Evolutionary conservation across 495 filamentous ascomycete genomes (phyloP).

Genomic region (Penicillium samsonianum): DNA sequence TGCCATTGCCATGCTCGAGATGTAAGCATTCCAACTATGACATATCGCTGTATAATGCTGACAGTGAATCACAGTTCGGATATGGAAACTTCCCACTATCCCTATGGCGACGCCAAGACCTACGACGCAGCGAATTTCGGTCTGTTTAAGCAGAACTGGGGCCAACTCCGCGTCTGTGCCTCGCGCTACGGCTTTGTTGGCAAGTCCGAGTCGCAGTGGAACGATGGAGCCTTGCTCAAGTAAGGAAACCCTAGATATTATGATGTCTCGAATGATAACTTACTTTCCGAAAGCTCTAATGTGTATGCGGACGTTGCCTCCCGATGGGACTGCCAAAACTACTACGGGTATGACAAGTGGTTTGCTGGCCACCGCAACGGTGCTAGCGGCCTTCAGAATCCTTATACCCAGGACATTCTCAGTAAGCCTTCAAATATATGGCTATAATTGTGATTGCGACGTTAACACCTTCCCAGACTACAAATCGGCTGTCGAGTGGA

Average conservation of each 20-base stretch:
- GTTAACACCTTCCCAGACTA: not conserved
- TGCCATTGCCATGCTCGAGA: slow-evolving; percentile 1
- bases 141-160: slow-evolving; percentile 1
- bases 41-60: not conserved
- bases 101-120: not conserved
- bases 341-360: not conserved
- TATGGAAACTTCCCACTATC: not conserved
- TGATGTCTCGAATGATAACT: not conserved
- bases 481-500: not conserved
- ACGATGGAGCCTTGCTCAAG: not conserved
- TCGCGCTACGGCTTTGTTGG: not conserved
- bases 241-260: not conserved
- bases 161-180: not conserved
- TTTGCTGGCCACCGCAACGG: not conserved
- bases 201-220: not conserved
- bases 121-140: not conserved
- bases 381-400: not conserved
- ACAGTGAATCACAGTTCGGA: not conserved
- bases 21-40: not conserved
- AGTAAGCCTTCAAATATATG: not conserved
- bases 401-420: not conserved
- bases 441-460: not conserved
- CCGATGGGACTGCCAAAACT: not conserved
- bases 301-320: not conserved
- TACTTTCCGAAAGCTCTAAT: not conserved